Percentiles rank a stretch among this genome's conserved stretches.
These are phyloP conservation scores for Serendipita sp. DNA, from an alignment of 768 basidiomycete genomes.

Conservation along the genomic window DNA sequence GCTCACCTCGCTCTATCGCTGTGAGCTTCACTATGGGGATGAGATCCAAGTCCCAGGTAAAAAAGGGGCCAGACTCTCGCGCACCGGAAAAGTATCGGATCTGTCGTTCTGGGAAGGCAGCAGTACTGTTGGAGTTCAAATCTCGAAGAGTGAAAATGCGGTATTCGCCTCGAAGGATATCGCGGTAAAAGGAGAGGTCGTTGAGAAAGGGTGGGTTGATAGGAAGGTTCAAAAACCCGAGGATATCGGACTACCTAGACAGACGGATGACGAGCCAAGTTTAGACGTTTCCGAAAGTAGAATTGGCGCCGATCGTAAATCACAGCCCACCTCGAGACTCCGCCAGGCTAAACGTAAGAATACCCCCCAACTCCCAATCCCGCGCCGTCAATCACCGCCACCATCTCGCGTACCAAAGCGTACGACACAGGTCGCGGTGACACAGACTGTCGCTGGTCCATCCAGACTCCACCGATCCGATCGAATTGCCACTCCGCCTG, in stretches of 20 bases:
- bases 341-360: not conserved
- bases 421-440: not conserved
- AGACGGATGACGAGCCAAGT: no score
- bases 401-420: not conserved
- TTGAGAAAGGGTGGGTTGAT: not conserved
- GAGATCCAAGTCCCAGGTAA: not conserved
- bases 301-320: no score
- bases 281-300: no score
- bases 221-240: no score
- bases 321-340: no score
- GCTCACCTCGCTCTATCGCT: not conserved
- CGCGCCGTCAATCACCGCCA: not conserved
- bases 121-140: not conserved
- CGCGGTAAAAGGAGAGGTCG: not conserved
- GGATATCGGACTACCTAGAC: no score
- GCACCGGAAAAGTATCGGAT: not conserved
- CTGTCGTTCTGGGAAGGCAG: not conserved
- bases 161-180: not conserved
- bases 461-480: not conserved
- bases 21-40: not conserved
- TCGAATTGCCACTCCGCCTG: not conserved
- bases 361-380: not conserved
- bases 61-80: not conserved
- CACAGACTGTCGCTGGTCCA: not conserved
- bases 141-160: not conserved